Base-by-base conservation (phyloP, 202 grass and related monocot species). In the Panicum hallii region DNA sequence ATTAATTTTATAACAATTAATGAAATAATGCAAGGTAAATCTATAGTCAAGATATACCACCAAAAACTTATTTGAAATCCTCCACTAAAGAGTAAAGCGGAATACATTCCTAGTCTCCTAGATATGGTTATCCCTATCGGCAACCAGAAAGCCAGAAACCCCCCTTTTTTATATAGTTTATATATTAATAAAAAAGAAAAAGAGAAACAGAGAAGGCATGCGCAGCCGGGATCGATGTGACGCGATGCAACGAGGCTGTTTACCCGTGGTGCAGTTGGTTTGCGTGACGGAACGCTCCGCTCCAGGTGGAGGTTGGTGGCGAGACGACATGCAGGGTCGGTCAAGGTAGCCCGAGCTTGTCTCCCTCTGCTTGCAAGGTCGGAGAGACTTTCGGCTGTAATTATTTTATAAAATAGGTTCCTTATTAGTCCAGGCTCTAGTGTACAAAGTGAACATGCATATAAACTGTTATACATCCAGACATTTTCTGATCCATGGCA, bases 201-300 rank as follows among this genome's bases (percentile, higher is more conserved):
- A 7, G 6, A 20, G 8, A 68, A 22, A 41, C 2, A 0, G 20
- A 11, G 10, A 69, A 11, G 17, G 41, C 67, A 47, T 70, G 42
- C 41, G 20, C 5, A 32, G 30, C 30, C 2, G 20, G 2, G 0
- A 41, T 22, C 9, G 41, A 70, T 70, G 70, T 53, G 70, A 73
- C 70, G 46, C 26, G 70, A 52, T 52, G 47, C 46, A 11, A 73
- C 70, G 70, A 73, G 46, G 23, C 70, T 2, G 70, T 72, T 50
- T 17, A 10, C 70, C 8, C 23, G 45, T 73, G 70, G 70, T 34
- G 47, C 14, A 50, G 15, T 19, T 73, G 47, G 70, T 7, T 73
- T 73, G 70, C 70, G 70, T 53, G 47, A 73, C 47, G 47, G 23
- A 53, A 73, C 9, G 28, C 30, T 36, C 28, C 47, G 28, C 32